Evolutionary conservation across 208 protist genomes (phyloP).

Genomic region (Leishmania amazonensis): DNA sequence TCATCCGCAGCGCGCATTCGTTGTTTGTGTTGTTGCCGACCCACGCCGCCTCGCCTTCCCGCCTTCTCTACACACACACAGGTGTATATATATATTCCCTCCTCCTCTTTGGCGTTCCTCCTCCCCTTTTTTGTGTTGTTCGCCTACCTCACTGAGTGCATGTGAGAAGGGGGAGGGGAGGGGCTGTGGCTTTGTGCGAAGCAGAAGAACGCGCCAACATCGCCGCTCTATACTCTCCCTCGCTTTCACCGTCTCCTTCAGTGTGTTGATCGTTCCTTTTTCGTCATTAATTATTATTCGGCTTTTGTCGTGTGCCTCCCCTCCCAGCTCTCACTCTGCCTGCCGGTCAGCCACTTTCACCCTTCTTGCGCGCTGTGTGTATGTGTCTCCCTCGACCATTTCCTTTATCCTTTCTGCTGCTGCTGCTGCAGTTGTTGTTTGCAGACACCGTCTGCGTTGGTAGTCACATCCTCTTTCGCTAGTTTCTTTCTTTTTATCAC

Average conservation of each 20-base stretch:
- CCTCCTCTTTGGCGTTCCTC: background rate
- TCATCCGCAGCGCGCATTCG: no score
- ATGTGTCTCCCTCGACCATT: no score
- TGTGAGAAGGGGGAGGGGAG: background rate
- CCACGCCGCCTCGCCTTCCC: background rate
- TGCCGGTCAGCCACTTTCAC: no score
- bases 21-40: no score
- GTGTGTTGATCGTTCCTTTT: background rate
- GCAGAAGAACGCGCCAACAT: background rate
- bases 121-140: background rate
- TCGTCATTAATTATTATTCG: no score
- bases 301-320: no score
- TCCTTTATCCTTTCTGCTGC: no score
- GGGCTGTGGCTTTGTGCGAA: background rate
- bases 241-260: background rate
- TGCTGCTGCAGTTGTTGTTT: no score
- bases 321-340: background rate
- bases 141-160: background rate
- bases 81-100: background rate
- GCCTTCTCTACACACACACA: background rate
- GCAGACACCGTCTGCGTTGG: no score
- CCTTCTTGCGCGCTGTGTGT: no score
- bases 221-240: background rate
- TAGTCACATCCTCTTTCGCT: no score
- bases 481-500: background rate